These are phyloP conservation scores for Kluyveromyces dobzhanskii DNA, from an alignment of 805 yeast genomes.

Conservation along the genomic window DNA sequence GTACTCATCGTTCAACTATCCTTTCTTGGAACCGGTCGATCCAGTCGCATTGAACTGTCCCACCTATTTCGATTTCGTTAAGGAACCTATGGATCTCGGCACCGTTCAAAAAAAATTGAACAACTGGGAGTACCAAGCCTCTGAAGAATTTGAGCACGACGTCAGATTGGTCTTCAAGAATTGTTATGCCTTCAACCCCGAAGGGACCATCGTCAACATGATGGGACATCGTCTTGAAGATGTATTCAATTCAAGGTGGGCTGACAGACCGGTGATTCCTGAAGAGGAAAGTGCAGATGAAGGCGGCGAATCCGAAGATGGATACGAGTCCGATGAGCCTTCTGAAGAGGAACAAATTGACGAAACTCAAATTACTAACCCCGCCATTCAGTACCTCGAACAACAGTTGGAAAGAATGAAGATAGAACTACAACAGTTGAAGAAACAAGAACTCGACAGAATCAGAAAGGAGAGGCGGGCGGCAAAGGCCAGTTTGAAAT, in stretches of 20 bases:
- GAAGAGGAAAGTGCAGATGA: constrained; percentile 37
- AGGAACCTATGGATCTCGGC: constrained; percentile 91
- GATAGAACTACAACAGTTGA: constrained; percentile 72
- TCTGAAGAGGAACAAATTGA: constrained; percentile 49
- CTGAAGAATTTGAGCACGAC: constrained; percentile 80
- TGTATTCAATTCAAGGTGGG: constrained; percentile 82
- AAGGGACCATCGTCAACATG: constrained; percentile 90
- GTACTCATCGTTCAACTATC: constrained; percentile 77
- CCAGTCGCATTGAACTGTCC: constrained; percentile 92
- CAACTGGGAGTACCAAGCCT: constrained; percentile 82
- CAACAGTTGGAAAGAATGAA: constrained; percentile 81
- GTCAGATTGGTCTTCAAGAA: constrained; percentile 76
- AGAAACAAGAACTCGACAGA: constrained; percentile 65
- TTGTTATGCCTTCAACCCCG: constrained; percentile 91
- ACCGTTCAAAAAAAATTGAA: constrained; percentile 73
- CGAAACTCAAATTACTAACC: constrained; percentile 64
- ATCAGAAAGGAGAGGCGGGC: constrained; percentile 50
- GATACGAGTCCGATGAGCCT: constrained; percentile 30
- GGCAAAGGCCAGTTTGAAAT: constrained; percentile 25
- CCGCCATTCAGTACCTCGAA: constrained; percentile 84
- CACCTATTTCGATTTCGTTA: constrained; percentile 74
- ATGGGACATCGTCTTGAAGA: constrained; percentile 92
- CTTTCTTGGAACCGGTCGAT: constrained; percentile 90
- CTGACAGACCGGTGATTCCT: constrained; percentile 68
- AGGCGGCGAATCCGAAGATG: constrained; percentile 30